phyloP scores from a whole-genome alignment of 345 rosid species.

The Ceriops tagal region DNA sequence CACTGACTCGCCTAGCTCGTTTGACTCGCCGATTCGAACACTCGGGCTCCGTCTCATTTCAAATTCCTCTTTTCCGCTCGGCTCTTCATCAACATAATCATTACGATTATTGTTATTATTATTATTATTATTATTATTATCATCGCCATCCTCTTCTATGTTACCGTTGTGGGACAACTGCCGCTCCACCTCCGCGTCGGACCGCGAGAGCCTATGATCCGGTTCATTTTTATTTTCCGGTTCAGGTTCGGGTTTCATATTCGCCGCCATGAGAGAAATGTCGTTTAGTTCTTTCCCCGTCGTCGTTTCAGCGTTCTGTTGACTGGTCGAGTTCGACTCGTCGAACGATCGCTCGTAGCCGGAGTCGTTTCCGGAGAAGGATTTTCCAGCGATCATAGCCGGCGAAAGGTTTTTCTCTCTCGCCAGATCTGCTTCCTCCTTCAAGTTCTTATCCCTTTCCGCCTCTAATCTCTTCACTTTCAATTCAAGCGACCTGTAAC shows the following conservation, averaged over 20 bases:
- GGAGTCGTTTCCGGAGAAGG: constrained; percentile 21
- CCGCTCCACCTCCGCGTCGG: constrained; percentile 16
- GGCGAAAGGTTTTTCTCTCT: constrained; percentile 15
- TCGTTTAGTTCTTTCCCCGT: constrained; percentile 21
- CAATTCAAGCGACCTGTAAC: constrained; percentile 48
- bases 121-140: neutral
- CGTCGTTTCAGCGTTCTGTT: constrained; percentile 35
- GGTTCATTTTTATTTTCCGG: constrained; percentile 13
- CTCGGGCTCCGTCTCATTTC: constrained; percentile 20
- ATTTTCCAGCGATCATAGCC: constrained; percentile 19
- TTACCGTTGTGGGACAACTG: constrained; percentile 23
- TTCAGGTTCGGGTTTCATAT: constrained; percentile 26
- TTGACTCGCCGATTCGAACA: constrained; percentile 28
- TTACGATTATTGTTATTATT: neutral
- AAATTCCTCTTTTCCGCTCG: constrained; percentile 19
- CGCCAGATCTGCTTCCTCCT: constrained; percentile 43
- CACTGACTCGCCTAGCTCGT: constrained; percentile 36
- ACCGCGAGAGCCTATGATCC: constrained; percentile 15
- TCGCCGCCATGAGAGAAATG: constrained; percentile 6
- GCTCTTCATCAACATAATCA: too few relatives aligned
- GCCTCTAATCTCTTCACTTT: constrained; percentile 53
- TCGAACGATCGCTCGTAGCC: constrained; percentile 45
- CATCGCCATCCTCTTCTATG: constrained; percentile 7
- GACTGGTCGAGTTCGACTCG: constrained; percentile 52
- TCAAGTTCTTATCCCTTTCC: constrained; percentile 39